Conservation (phyloP, 306 rosid genomes). For the Cucumis melo region DNA sequence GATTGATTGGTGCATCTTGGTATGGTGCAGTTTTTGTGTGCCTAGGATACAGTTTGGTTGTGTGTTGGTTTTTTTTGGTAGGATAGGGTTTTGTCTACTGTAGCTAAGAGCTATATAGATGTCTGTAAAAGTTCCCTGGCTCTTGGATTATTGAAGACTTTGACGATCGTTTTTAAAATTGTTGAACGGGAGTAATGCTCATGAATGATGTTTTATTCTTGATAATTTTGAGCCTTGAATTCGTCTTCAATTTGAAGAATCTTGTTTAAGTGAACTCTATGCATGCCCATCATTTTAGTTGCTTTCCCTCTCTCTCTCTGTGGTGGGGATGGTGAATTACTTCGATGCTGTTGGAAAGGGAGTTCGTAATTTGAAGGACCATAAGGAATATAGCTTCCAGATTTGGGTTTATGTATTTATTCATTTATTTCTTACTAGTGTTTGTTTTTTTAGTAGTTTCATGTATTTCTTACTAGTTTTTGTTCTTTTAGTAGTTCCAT, state of each 20-base stretch:
- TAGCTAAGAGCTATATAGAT: background rate
- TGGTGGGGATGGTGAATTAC: too few relatives aligned
- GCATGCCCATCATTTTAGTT: too few relatives aligned
- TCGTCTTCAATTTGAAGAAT: background rate
- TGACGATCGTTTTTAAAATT: background rate
- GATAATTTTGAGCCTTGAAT: background rate
- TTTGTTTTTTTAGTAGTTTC: too few relatives aligned
- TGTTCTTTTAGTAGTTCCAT: too few relatives aligned
- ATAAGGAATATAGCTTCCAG: too few relatives aligned
- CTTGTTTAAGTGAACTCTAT: background rate
- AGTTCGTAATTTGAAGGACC: too few relatives aligned
- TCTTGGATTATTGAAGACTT: background rate
- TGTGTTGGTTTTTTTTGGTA: background rate
- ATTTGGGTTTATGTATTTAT: too few relatives aligned
- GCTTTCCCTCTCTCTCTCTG: too few relatives aligned
- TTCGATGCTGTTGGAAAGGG: too few relatives aligned
- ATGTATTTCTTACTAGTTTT: too few relatives aligned
- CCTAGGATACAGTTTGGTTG: background rate
- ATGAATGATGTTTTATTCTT: background rate
- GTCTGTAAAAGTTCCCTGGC: background rate
- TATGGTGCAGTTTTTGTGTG: background rate
- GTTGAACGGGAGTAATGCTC: background rate
- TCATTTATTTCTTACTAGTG: too few relatives aligned
- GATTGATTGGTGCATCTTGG: background rate
- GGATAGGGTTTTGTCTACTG: background rate